phyloP scores from a whole-genome alignment of 345 rosid species.

The Trapa incisa region DNA sequence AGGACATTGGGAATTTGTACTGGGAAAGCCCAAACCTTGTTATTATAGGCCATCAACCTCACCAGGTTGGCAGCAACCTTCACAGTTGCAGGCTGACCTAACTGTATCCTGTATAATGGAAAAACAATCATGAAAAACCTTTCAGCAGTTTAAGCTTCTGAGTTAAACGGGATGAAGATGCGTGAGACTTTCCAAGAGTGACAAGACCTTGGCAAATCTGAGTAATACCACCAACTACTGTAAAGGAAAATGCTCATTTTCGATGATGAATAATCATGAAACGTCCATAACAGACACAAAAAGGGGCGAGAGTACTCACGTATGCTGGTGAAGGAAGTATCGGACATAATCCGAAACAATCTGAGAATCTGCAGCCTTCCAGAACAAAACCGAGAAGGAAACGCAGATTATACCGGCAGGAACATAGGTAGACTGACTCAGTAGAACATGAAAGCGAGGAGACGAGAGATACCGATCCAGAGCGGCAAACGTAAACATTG shows the following conservation, averaged over 20 bases:
- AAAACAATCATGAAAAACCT: background rate
- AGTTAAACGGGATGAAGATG: too few species aligned
- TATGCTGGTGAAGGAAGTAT: slow-evolving; percentile 90
- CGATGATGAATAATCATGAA: background rate
- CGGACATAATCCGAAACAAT: slow-evolving; percentile 88
- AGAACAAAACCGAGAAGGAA: slow-evolving; percentile 1
- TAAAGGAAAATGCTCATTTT: too few species aligned
- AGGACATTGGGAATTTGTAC: background rate
- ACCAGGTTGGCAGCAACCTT: slow-evolving; percentile 96
- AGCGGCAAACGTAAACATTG: slow-evolving; percentile 89
- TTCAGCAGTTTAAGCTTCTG: too few species aligned
- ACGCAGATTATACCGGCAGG: background rate
- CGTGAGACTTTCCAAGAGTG: too few species aligned
- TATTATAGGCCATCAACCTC: slow-evolving; percentile 66
- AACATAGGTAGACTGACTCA: background rate
- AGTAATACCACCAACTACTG: too few species aligned
- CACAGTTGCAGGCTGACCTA: slow-evolving; percentile 94
- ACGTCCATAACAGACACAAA: background rate
- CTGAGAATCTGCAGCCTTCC: slow-evolving; percentile 98
- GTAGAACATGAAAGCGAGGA: background rate
- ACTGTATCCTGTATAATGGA: slow-evolving; percentile 53
- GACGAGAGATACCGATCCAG: slow-evolving; percentile 70
- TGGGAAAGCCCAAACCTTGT: slow-evolving; percentile 43
- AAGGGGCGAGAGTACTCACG: slow-evolving; percentile 37
- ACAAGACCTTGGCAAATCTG: too few species aligned